Evolutionary conservation across 2,329 filamentous ascomycete genomes (phyloP), one percentile per base, ranked within the genome.

Genomic region (Cadophora luteo-olivacea): DNA sequence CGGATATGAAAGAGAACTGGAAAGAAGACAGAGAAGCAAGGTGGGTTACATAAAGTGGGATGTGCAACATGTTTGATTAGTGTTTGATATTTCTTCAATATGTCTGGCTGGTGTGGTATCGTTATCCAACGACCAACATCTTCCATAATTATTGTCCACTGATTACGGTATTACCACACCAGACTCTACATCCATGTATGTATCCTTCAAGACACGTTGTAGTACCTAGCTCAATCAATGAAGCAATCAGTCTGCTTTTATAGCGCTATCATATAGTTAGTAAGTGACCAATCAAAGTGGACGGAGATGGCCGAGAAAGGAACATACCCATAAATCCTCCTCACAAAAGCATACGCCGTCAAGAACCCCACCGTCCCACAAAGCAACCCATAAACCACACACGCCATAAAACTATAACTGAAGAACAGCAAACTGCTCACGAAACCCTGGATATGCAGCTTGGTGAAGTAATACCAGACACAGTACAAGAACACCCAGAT

Each of bases 311-410:
- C 25, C 41, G 8, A 9, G 25, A 25, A 45, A 14, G 16, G 16
- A 67, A 82, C 88, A 82, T 79, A 92, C 89, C 88, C 88, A 78
- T 96, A 97, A 76, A 97, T 94, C 77, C 90, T 87, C 77, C 92
- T 84, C 66, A 97, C 88, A 83, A 97, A 97, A 1, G 90, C 87
- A 81, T 96, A 97, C 6, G 92, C 91, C 51, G 91, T 90, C 80
- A 97, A 79, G 79, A 97, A 97, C 1, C 93, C 93, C 65, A 97
- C 87, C 0, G 93, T 97, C 29, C 93, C 93, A 11, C 90, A 93
- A 71, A 96, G 81, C 61, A 97, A 82, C 0, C 91, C 92, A 78
- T 96, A 97, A 3, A 96, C 89, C 55, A 87, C 85, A 79, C 92
- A 97, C 0, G 92, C 92, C 74, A 97, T 86, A 77, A 92, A 90